Evolutionary conservation across 441 rosid genomes (phyloP), one percentile per base, ranked within the genome.

Genomic region (Isatis lusitanica): DNA sequence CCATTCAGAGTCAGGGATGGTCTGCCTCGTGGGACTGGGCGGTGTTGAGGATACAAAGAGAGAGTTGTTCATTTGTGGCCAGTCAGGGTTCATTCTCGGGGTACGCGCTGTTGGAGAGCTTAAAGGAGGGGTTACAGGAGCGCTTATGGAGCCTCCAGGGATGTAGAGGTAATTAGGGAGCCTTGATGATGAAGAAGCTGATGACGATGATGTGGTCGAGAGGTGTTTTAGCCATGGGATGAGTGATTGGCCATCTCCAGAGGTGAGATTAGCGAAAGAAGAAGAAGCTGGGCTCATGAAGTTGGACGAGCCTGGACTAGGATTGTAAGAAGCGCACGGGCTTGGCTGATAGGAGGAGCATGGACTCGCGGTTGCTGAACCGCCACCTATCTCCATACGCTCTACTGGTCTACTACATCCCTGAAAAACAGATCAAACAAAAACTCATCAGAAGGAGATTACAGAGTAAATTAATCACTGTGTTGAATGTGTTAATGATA

Each of bases 71-170:
- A 48, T 36, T 36, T 84, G 84, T 33, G 80, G 85, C 85, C 84
- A 84, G 52, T 80, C 75, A 13, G 80, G 13, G 74, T 77, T 87
- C 13, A 72, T 79, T 55, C 85, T 80, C 4, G 93, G 93, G 35
- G 86, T 82, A 66, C 85, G 85, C 46, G 84, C 87, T 30, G 90
- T 83, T 31, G 94, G 91, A 30, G 94, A 89, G 82, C 94, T 85
- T 78, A 87, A 59, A 61, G 89, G 90, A 63, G 94, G 94, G 2
- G 90, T 89, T 38, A 89, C 91, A 9, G 94, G 94, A 71, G 94
- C 91, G 74, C 94, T 89, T 42, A 89, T 84, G 47, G 93, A 88
- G 39, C 91, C 88, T 21, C 89, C 86, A 8, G 83, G 87, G 63
- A 84, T 79, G 71, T 85, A 84, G 55, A 82, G 84, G 73, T 82